phyloP scores from a whole-genome alignment of 257 asterid genomes.

The Penstemon eatonii region DNA sequence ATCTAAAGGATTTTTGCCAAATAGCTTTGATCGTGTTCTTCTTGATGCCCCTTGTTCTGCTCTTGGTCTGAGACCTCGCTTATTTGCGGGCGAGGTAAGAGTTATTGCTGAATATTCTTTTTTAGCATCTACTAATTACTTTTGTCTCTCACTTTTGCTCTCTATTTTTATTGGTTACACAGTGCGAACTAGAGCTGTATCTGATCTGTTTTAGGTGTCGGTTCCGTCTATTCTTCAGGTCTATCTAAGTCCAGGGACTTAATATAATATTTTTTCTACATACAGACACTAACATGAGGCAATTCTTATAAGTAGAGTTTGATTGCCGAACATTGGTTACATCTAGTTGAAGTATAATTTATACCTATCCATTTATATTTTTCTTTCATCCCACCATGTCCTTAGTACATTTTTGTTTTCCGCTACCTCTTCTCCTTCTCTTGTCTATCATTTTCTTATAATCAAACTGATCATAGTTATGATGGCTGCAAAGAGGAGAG shows the following conservation, averaged over 20 bases:
- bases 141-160: neutral
- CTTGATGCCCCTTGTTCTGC: slow-evolving; percentile 99
- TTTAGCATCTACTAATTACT: slow-evolving; percentile 9
- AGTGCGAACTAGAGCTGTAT: slow-evolving; percentile 7
- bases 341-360: slow-evolving; percentile 1
- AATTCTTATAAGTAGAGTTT: neutral
- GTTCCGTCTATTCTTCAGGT: neutral
- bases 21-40: slow-evolving; percentile 95
- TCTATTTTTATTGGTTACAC: neutral
- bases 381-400: no score
- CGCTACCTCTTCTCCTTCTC: no score
- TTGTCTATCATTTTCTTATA: no score
- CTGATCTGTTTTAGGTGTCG: neutral
- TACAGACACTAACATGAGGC: slow-evolving; percentile 3
- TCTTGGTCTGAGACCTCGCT: slow-evolving; percentile 93
- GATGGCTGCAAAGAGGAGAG: no score
- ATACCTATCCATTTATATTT: neutral
- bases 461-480: no score
- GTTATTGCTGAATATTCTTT: slow-evolving; percentile 19
- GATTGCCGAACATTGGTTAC: neutral
- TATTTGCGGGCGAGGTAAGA: slow-evolving; percentile 86
- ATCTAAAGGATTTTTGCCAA: slow-evolving; percentile 76
- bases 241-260: neutral
- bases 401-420: no score
- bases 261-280: neutral